Evolutionary conservation across 1,284 basidiomycete genomes (phyloP).

Genomic region (Ceratobasidium sp.): DNA sequence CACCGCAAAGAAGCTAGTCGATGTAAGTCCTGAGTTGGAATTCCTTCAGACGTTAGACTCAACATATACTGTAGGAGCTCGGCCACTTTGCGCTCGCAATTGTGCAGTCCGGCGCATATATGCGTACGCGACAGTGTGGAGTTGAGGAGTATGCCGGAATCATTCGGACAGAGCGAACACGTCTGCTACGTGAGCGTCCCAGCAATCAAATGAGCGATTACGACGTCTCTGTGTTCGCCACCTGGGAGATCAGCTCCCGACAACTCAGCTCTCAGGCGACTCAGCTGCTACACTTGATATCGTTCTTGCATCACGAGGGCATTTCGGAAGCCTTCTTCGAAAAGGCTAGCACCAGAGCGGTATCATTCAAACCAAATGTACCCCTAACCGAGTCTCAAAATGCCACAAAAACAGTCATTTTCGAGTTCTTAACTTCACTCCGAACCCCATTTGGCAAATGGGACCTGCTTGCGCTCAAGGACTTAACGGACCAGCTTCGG

Average conservation of each 20-base stretch:
- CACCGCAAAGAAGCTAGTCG: background rate
- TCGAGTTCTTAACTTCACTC: background rate
- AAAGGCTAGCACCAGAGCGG: background rate
- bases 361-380: too few relatives aligned
- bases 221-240: background rate
- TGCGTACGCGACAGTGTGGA: background rate
- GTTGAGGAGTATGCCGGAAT: background rate
- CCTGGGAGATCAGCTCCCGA: slow-evolving; percentile 1
- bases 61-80: background rate
- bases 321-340: slow-evolving; percentile 18
- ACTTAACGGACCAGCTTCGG: background rate
- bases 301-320: slow-evolving; percentile 20
- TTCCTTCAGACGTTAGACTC: background rate
- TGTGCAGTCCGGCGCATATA: slow-evolving; percentile 23
- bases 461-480: background rate
- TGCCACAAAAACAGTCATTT: background rate
- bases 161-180: background rate
- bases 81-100: slow-evolving; percentile 6
- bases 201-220: background rate
- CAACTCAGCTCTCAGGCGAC: background rate
- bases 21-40: background rate
- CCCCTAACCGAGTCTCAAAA: background rate
- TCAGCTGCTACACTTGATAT: background rate
- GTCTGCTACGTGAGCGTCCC: background rate
- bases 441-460: background rate